phyloP scores from a whole-genome alignment of 352 stramenopile genomes.

The Phytophthora sp. region DNA sequence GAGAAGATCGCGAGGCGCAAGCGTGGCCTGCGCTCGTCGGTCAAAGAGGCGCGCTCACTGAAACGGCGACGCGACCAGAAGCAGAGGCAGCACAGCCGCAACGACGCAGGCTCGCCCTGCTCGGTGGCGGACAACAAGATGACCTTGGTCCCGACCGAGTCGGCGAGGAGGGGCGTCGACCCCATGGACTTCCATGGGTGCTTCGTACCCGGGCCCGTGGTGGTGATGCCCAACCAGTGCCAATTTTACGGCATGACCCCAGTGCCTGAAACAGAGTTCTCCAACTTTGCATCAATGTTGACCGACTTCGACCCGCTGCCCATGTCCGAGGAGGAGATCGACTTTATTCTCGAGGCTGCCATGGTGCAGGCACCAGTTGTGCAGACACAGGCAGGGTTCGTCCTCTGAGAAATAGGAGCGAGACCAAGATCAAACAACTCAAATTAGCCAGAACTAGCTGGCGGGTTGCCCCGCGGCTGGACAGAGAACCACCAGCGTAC shows the following conservation, averaged over 20 bases:
- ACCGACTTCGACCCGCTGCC: slow-evolving; percentile 43
- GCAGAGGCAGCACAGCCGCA: not conserved
- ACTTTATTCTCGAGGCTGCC: slow-evolving; percentile 49
- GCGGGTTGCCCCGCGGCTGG: not conserved
- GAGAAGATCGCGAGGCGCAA: slow-evolving; percentile 63
- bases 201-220: slow-evolving; percentile 21
- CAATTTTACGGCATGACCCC: slow-evolving; percentile 20
- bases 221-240: slow-evolving; percentile 15
- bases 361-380: slow-evolving; percentile 29
- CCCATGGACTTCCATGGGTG: slow-evolving; percentile 43
- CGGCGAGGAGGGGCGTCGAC: slow-evolving; percentile 23
- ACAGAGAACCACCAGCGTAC: slow-evolving; percentile 3
- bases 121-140: slow-evolving; percentile 22
- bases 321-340: slow-evolving; percentile 53
- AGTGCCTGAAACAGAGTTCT: slow-evolving; percentile 14
- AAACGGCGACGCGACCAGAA: slow-evolving; percentile 37
- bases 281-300: slow-evolving; percentile 34
- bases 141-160: not conserved
- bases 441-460: not conserved
- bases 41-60: slow-evolving; percentile 34
- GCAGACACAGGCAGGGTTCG: slow-evolving; percentile 28
- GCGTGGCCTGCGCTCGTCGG: slow-evolving; percentile 42
- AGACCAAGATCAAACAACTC: slow-evolving; percentile 1
- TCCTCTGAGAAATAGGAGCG: slow-evolving; percentile 27
- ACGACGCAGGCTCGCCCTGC: slow-evolving; percentile 30